Conservation (phyloP, 177 flowering plant species). For the Vitis hybrid region DNA sequence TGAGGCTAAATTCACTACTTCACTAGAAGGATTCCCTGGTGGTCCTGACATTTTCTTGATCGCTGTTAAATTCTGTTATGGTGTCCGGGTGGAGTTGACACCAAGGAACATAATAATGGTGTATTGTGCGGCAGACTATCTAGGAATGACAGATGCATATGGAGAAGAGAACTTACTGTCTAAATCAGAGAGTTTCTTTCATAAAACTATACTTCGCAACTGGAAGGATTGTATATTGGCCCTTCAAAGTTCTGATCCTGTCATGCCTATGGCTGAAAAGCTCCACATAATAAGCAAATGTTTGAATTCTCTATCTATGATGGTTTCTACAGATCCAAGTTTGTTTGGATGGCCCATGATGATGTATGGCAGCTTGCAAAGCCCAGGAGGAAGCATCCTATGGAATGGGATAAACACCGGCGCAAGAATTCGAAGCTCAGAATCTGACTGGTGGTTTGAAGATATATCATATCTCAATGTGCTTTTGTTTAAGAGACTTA, state of each 20-base stretch:
- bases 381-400: slow-evolving; percentile 96
- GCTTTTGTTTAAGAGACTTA: slow-evolving; percentile 65
- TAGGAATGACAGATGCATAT: slow-evolving; percentile 82
- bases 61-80: slow-evolving; percentile 78
- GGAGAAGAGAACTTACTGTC: slow-evolving; percentile 79
- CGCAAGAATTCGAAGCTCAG: slow-evolving; percentile 68
- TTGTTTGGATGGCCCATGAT: slow-evolving; percentile 98
- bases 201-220: slow-evolving; percentile 57
- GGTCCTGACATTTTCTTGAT: slow-evolving; percentile 71
- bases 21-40: slow-evolving; percentile 71
- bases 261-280: slow-evolving; percentile 55
- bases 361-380: slow-evolving; percentile 91
- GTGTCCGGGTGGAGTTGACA: slow-evolving; percentile 63
- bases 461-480: slow-evolving; percentile 74
- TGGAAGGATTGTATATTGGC: slow-evolving; percentile 91
- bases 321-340: slow-evolving; percentile 90
- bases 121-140: slow-evolving; percentile 81
- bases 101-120: slow-evolving; percentile 61
- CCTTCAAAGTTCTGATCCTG: slow-evolving; percentile 65
- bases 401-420: slow-evolving; percentile 99
- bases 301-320: slow-evolving; percentile 63
- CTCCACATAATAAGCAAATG: slow-evolving; percentile 64
- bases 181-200: slow-evolving; percentile 58
- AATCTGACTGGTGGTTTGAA: slow-evolving; percentile 97
- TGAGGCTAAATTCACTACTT: slow-evolving; percentile 24